Evolutionary conservation across 768 basidiomycete species (phyloP), one percentile per base, ranked within the genome.

Genomic region (Russula dissimulans): DNA sequence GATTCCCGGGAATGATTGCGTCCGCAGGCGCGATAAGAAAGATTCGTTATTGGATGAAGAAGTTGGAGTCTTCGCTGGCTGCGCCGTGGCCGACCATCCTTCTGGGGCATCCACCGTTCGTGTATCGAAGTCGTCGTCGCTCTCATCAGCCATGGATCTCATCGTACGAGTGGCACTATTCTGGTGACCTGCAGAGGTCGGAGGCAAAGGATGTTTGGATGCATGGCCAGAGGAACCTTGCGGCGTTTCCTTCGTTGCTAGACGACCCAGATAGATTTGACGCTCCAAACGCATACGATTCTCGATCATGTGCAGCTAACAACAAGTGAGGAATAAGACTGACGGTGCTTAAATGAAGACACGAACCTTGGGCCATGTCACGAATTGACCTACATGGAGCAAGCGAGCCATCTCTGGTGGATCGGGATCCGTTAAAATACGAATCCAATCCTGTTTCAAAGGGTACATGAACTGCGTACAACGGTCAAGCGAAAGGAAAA

Each of bases 301-400:
- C 69, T 87, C 84, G 60, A 97, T 90, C 82, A 98, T 97, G 67
- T 91, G 92, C 14, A 97, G 74, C 93, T 95, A 66, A 34, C 18
- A 43, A 29, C 18, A n/a, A 15, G 43, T 62, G 15, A 47, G 58
- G 17, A 43, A 5, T 41, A 43, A n/a, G 42, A 7, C 10, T 15
- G 17, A 17, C 15, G 11, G 31, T 32, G 31, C 32, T 39, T 18
- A 51, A 4, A 7, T 51, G 34, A 29, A 9, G 11, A 43, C 29
- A 53, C 75, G 59, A 64, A 95, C 90, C 77, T 95, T 97, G 0
- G 97, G 95, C 93, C 93, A 99, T n/a, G 97, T 90, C 32, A 93
- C 95, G 10, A 82, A 70, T 73, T 97, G 79, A 11, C 97, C 97
- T 0, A 92, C 89, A 56, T 77, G 76, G 61, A 97, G 81, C 91